phyloP scores from a whole-genome alignment of 2,329 filamentous ascomycete species.

The Apiospora hydei region DNA sequence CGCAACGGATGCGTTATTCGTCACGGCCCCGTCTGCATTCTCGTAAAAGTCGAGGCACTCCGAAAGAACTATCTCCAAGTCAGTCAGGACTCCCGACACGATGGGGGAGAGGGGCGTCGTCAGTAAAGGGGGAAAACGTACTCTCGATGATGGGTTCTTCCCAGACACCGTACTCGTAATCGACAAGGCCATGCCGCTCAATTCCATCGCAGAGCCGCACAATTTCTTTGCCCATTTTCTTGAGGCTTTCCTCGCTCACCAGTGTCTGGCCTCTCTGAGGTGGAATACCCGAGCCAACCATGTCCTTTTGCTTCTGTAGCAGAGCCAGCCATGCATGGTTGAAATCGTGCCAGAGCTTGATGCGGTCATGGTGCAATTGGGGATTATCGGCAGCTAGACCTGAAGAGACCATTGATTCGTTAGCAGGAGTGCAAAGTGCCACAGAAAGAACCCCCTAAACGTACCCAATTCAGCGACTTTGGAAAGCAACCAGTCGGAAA shows the following conservation, averaged over 20 bases:
- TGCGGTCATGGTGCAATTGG: slow-evolving; percentile 74
- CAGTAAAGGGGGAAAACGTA: slow-evolving; percentile 54
- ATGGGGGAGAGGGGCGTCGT: neutral
- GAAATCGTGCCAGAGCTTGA: slow-evolving; percentile 92
- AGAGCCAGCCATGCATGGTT: slow-evolving; percentile 90
- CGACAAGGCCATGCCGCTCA: slow-evolving; percentile 91
- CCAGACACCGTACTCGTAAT: slow-evolving; percentile 97
- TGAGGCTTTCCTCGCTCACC: slow-evolving; percentile 72
- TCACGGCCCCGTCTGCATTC: slow-evolving; percentile 45
- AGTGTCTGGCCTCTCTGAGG: slow-evolving; percentile 66
- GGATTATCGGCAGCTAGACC: slow-evolving; percentile 87
- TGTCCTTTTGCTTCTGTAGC: slow-evolving; percentile 83
- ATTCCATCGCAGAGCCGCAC: slow-evolving; percentile 84
- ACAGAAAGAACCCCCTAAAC: slow-evolving; percentile 35
- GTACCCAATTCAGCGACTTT: slow-evolving; percentile 63
- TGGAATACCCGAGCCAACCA: slow-evolving; percentile 67
- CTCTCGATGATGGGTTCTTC: slow-evolving; percentile 89
- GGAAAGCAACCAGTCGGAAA: slow-evolving; percentile 64
- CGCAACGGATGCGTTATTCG: slow-evolving; percentile 35
- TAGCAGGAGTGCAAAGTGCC: slow-evolving; percentile 1
- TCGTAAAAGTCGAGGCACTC: slow-evolving; percentile 56
- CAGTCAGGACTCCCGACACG: slow-evolving; percentile 25
- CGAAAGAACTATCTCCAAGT: slow-evolving; percentile 38
- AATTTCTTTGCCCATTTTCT: slow-evolving; percentile 83
- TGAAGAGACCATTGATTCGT: slow-evolving; percentile 46